Conservation (phyloP, 345 rosid genomes). For the Eucalyptus polyanthemos region DNA sequence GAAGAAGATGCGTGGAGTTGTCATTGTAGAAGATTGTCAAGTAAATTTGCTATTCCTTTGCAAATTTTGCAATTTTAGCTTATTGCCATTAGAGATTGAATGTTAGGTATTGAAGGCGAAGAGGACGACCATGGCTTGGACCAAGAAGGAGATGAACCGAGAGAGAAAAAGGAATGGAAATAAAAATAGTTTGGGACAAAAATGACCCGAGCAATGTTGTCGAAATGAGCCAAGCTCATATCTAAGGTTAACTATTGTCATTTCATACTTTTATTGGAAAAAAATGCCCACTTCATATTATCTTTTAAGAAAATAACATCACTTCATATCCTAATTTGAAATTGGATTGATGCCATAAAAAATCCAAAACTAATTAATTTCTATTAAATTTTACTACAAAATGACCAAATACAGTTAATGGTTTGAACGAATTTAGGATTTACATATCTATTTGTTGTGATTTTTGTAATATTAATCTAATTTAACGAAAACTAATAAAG, state of each 20-base stretch:
- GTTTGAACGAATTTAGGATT: accelerated
- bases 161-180: neutral
- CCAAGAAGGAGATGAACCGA: neutral
- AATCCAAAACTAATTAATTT: too few relatives aligned
- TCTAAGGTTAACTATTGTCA: too few relatives aligned
- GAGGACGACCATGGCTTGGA: neutral
- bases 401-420: accelerated
- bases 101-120: neutral
- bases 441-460: too few relatives aligned
- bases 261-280: too few relatives aligned
- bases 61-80: neutral
- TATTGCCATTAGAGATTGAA: neutral
- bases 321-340: too few relatives aligned
- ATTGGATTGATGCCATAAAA: accelerated
- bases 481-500: accelerated
- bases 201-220: too few relatives aligned
- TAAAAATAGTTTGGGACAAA: neutral
- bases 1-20: neutral
- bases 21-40: neutral
- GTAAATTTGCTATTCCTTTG: neutral
- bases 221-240: neutral
- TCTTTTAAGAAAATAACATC: too few relatives aligned
- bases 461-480: too few relatives aligned
- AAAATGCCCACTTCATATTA: too few relatives aligned
- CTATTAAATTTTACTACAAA: accelerated